Conservation (phyloP, 306 rosid genomes). For the Bauhinia variegata region DNA sequence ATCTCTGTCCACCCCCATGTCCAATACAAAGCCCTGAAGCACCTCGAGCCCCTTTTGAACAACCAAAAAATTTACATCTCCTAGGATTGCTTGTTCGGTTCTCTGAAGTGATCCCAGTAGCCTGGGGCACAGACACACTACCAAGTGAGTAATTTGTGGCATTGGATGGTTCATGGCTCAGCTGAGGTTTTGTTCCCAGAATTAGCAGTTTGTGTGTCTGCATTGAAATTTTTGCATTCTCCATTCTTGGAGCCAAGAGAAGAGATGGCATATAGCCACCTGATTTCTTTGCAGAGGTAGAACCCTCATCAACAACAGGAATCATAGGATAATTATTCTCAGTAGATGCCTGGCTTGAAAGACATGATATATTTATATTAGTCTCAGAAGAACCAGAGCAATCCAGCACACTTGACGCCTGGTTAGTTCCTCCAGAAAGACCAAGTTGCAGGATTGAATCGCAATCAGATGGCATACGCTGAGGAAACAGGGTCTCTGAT, state of each 20-base stretch:
- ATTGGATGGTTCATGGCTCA: constrained; percentile 51
- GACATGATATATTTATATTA: constrained; percentile 46
- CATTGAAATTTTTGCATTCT: constrained; percentile 41
- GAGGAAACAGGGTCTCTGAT: constrained; percentile 42
- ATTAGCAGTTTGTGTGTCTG: constrained; percentile 49
- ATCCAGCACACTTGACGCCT: constrained; percentile 61
- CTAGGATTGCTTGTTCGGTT: constrained; percentile 58
- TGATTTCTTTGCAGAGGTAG: constrained; percentile 88
- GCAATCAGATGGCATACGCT: constrained; percentile 55
- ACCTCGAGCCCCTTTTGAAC: constrained; percentile 90
- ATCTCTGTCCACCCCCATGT: constrained; percentile 99
- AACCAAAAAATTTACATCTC: constrained; percentile 74
- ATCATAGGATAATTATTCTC: constrained; percentile 51
- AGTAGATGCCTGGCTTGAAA: constrained; percentile 52
- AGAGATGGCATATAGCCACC: constrained; percentile 96
- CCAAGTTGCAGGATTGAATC: constrained; percentile 91
- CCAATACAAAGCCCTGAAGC: constrained; percentile 98
- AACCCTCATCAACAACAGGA: constrained; percentile 87
- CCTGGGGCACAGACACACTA: constrained; percentile 53
- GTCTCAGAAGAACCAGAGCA: constrained; percentile 63
- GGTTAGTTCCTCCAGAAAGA: constrained; percentile 79
- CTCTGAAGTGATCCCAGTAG: constrained; percentile 53
- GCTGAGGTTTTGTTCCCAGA: constrained; percentile 45
- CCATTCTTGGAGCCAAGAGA: constrained; percentile 81
- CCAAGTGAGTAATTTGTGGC: constrained; percentile 56